Conservation (phyloP, 2,329 filamentous ascomycete genomes). For the Sordariomycetes sp. region DNA sequence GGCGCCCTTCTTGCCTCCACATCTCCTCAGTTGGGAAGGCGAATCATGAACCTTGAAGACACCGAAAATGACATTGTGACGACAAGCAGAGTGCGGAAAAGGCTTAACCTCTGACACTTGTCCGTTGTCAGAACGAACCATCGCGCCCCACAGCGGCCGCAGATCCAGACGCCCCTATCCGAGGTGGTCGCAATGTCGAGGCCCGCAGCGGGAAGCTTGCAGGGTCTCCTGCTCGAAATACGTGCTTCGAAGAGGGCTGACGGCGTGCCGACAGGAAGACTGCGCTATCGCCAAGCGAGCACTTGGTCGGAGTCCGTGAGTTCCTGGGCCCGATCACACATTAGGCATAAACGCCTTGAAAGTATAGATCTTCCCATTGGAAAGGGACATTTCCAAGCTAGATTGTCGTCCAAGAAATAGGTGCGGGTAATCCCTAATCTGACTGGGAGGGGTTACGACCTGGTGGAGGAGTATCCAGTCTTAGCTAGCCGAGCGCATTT, state of each 20-base stretch:
- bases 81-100: neutral
- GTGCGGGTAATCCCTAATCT: too few relatives aligned
- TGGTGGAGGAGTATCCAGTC: too few relatives aligned
- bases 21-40: slow-evolving; percentile 1
- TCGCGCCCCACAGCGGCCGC: slow-evolving; percentile 29
- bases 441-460: too few relatives aligned
- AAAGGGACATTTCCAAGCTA: too few relatives aligned
- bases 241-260: neutral
- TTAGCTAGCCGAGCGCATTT: too few relatives aligned
- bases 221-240: slow-evolving; percentile 11
- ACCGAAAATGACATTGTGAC: slow-evolving; percentile 22
- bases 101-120: slow-evolving; percentile 20
- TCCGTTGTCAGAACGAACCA: slow-evolving; percentile 27
- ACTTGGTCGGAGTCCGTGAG: neutral
- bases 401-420: too few relatives aligned
- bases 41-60: slow-evolving; percentile 21
- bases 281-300: too few relatives aligned
- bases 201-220: slow-evolving; percentile 17
- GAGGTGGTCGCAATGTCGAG: slow-evolving; percentile 2
- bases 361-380: too few relatives aligned
- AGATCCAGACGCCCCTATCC: slow-evolving; percentile 21
- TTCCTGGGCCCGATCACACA: slow-evolving; percentile 1
- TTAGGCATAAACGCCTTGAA: neutral
- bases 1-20: too few relatives aligned
- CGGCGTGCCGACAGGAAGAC: neutral